Conservation (phyloP, 495 filamentous ascomycete species). For the Hypoxylon perforatum region DNA sequence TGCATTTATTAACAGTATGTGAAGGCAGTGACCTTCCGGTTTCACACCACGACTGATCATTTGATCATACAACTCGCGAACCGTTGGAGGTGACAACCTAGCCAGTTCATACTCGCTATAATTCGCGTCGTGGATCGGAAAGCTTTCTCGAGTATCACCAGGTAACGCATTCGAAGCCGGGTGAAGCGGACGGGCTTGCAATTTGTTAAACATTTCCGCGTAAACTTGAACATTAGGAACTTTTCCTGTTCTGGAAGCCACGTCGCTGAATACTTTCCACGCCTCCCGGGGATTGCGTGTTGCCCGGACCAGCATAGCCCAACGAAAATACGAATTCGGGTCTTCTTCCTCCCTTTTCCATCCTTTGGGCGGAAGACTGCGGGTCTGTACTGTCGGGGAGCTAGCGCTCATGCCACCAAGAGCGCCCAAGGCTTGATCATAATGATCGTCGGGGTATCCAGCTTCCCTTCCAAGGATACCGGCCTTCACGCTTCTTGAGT, state of each 20-base stretch:
- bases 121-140: conserved; percentile 53
- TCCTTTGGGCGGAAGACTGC: conserved; percentile 37
- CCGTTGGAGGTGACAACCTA: conserved; percentile 52
- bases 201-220: conserved; percentile 58
- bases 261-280: conserved; percentile 54
- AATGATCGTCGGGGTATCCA: conserved; percentile 48
- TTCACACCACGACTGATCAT: conserved; percentile 52
- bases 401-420: conserved; percentile 51
- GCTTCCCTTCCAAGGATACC: conserved; percentile 53
- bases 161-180: conserved; percentile 42
- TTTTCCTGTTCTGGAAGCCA: conserved; percentile 38
- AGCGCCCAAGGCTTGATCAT: conserved; percentile 50
- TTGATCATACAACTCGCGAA: conserved; percentile 49
- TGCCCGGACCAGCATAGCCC: conserved; percentile 52
- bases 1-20: conserved; percentile 49
- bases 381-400: conserved; percentile 56
- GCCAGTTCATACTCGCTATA: conserved; percentile 57
- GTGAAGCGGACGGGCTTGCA: conserved; percentile 40
- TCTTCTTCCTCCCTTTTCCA: conserved; percentile 35
- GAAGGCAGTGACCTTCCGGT: conserved; percentile 49
- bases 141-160: conserved; percentile 51
- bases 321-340: conserved; percentile 45
- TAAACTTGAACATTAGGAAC: conserved; percentile 51
- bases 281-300: conserved; percentile 59
- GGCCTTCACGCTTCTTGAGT: conserved; percentile 53